These are phyloP conservation scores for Neopestalotiopsis clavispora DNA, from an alignment of 2,329 filamentous ascomycete species.

Conservation along the genomic window DNA sequence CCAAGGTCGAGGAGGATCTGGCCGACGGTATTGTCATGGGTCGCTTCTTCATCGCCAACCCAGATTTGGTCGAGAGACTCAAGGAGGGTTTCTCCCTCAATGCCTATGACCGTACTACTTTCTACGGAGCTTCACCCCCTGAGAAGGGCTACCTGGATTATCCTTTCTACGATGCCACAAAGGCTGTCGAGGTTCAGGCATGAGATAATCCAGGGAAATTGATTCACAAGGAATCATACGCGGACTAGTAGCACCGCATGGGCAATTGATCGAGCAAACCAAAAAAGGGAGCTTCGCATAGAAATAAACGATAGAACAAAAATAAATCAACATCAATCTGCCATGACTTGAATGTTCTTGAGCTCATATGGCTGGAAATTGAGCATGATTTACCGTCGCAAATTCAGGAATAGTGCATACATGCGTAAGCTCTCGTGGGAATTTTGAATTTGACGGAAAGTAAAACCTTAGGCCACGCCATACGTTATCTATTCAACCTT, in stretches of 20 bases:
- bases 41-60: constrained; percentile 31
- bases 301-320: not conserved
- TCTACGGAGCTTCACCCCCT: constrained; percentile 30
- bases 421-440: no score
- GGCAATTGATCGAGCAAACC: not conserved
- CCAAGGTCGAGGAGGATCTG: constrained; percentile 30
- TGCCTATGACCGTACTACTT: constrained; percentile 31
- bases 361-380: no score
- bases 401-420: no score
- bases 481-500: no score
- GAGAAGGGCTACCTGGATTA: constrained; percentile 44
- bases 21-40: constrained; percentile 34
- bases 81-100: constrained; percentile 27
- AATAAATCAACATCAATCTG: not conserved
- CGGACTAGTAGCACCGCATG: not conserved
- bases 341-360: no score
- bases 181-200: not conserved
- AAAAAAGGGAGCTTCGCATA: not conserved
- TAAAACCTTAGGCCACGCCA: no score
- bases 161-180: constrained; percentile 29
- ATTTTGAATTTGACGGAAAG: no score
- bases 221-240: not conserved
- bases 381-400: no score
- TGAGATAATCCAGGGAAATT: not conserved
- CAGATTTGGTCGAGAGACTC: constrained; percentile 29